Evolutionary conservation across 345 rosid species (phyloP), one percentile per base, ranked within the genome.

Genomic region (Clausena lansium): DNA sequence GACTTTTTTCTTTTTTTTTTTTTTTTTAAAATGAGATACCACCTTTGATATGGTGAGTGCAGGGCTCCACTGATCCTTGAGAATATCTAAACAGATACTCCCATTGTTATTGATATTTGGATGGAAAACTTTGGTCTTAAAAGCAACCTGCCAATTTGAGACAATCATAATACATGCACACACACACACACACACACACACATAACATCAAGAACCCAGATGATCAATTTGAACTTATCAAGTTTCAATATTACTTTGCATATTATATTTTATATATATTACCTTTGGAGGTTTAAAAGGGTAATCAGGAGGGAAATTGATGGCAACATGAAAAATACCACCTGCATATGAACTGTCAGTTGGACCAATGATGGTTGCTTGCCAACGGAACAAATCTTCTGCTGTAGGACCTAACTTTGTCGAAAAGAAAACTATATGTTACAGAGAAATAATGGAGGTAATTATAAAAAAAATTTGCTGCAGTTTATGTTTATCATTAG

Each of bases 21-120:
- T 69, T 50, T 20, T 19, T 8, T 15, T 24, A 0, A 38, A 70
- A 15, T 25, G 33, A 67, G 9, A 6, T 13, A 24, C 9, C 41
- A 83, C 85, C 83, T 80, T 83, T 24, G 83, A 83, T 27, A 83
- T 57, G 47, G 86, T 83, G 41, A 83, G 79, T 55, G 81, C 86
- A 45, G 86, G 86, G 39, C 86, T 80, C 86, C 86, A 80, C 15
- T 77, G 83, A 70, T 83, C 86, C 79, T 83, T 83, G 69, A 83
- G 83, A 64, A 83, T 80, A 76, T 83, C 83, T 76, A 80, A 54
- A 62, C 86, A 83, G 57, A 83, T 80, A 35, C 64, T 80, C 5
- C 86, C 83, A 25, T 80, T 83, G 76, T 78, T 77, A 73, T 83
- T 83, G 10, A 80, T 80, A 70, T 83, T 83, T 25, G 83, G 86